Evolutionary conservation across 768 basidiomycete species (phyloP).

Genomic region (Cystofilobasidium macerans): DNA sequence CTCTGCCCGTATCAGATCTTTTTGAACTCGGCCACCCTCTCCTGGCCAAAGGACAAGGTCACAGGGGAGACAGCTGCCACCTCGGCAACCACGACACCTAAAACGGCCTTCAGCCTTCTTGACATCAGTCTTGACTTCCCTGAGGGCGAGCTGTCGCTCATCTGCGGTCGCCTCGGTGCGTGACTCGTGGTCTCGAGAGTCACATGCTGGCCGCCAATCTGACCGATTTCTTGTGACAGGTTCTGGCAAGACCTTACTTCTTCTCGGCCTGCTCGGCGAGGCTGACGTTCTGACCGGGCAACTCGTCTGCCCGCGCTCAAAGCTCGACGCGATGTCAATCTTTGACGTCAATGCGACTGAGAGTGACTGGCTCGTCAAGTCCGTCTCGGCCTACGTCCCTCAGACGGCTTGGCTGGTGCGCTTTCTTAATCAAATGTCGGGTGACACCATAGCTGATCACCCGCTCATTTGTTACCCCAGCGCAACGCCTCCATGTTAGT

Average conservation of each 20-base stretch:
- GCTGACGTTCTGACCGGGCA: slow-evolving; percentile 74
- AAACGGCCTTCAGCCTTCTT: slow-evolving; percentile 60
- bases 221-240: slow-evolving; percentile 32
- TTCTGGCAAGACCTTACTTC: slow-evolving; percentile 73
- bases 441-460: not conserved
- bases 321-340: slow-evolving; percentile 61
- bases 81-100: slow-evolving; percentile 60
- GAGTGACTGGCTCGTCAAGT: slow-evolving; percentile 64
- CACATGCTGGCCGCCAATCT: not conserved
- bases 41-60: slow-evolving; percentile 73
- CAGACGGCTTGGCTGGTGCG: slow-evolving; percentile 51
- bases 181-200: not conserved
- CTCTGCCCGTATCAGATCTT: slow-evolving; percentile 28
- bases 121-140: slow-evolving; percentile 73
- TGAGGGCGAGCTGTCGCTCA: slow-evolving; percentile 65
- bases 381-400: slow-evolving; percentile 73
- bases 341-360: slow-evolving; percentile 43
- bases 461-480: not conserved
- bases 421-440: not conserved
- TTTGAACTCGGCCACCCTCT: slow-evolving; percentile 71
- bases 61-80: slow-evolving; percentile 35
- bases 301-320: slow-evolving; percentile 68
- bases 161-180: slow-evolving; percentile 66
- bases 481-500: slow-evolving; percentile 53
- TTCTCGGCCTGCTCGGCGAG: slow-evolving; percentile 68